Percentiles rank a stretch among this genome's conserved stretches.
Evolutionary conservation across 2,329 filamentous ascomycete species (phyloP).

Genomic region (Sporothrix variecibatus): DNA sequence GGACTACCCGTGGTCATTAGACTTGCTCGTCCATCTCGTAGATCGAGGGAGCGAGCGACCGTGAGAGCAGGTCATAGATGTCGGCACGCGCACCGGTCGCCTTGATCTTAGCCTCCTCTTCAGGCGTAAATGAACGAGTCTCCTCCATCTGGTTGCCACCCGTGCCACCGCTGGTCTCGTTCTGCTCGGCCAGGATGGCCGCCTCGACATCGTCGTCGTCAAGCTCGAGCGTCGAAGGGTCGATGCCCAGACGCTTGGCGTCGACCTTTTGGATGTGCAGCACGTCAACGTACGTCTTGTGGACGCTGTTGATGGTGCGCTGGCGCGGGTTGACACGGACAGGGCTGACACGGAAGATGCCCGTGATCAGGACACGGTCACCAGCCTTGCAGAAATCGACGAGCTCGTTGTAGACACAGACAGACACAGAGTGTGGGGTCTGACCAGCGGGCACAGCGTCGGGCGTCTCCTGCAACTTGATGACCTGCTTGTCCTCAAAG

Average conservation of each 20-base stretch:
- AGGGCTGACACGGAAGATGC: constrained; percentile 93
- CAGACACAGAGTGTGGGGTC: constrained; percentile 93
- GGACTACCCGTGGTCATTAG: no score
- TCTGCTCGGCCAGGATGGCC: constrained; percentile 44
- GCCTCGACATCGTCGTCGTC: constrained; percentile 65
- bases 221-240: constrained; percentile 77
- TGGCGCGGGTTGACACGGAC: constrained; percentile 93
- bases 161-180: constrained; percentile 44
- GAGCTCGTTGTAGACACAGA: constrained; percentile 94
- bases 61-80: constrained; percentile 87
- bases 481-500: constrained; percentile 97
- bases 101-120: constrained; percentile 88
- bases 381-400: constrained; percentile 98
- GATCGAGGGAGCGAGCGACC: constrained; percentile 90
- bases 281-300: constrained; percentile 97
- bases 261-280: constrained; percentile 96
- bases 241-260: constrained; percentile 89
- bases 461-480: constrained; percentile 96
- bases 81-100: constrained; percentile 77
- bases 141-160: constrained; percentile 78
- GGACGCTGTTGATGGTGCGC: constrained; percentile 87
- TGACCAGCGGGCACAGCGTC: constrained; percentile 93
- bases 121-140: constrained; percentile 76
- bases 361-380: constrained; percentile 92
- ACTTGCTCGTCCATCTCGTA: constrained; percentile 99